Conservation (phyloP, 495 filamentous ascomycete species). For the Glutinoglossum americanum region DNA sequence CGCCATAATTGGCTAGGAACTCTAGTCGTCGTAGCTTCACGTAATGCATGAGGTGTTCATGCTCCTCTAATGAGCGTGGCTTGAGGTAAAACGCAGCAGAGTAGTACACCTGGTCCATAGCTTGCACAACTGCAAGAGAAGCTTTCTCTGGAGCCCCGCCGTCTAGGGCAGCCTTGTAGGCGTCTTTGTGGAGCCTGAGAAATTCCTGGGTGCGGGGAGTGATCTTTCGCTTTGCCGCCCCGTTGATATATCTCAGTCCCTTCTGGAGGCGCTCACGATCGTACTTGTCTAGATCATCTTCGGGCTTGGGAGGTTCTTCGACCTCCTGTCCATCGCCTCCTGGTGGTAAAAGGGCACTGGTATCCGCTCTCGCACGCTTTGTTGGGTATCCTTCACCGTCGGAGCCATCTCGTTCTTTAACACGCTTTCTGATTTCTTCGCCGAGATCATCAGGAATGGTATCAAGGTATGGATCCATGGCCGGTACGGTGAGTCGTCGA, state of each 20-base stretch:
- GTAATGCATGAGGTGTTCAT: constrained; percentile 3
- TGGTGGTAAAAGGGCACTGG: too few relatives aligned
- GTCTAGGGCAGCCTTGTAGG: constrained; percentile 5
- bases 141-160: background rate
- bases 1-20: constrained; percentile 7
- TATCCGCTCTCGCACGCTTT: too few relatives aligned
- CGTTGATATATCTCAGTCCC: constrained; percentile 6
- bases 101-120: constrained; percentile 5
- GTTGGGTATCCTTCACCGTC: too few relatives aligned
- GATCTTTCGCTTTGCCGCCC: constrained; percentile 7
- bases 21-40: constrained; percentile 7
- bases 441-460: too few relatives aligned
- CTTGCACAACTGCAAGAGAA: constrained; percentile 5
- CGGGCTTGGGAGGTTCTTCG: too few relatives aligned
- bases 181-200: constrained; percentile 6
- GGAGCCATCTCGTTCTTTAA: too few relatives aligned
- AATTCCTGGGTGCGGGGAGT: constrained; percentile 7
- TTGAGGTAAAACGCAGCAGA: constrained; percentile 5
- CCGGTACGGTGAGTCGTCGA: too few relatives aligned
- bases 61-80: constrained; percentile 5
- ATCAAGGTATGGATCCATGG: too few relatives aligned
- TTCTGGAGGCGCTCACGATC: too few relatives aligned
- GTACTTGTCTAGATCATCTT: too few relatives aligned
- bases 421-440: too few relatives aligned
- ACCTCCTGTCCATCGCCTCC: too few relatives aligned